These are phyloP conservation scores for Lichtheimia hyalospora DNA, from an alignment of 371 early-diverging fungal genomes.

Conservation along the genomic window DNA sequence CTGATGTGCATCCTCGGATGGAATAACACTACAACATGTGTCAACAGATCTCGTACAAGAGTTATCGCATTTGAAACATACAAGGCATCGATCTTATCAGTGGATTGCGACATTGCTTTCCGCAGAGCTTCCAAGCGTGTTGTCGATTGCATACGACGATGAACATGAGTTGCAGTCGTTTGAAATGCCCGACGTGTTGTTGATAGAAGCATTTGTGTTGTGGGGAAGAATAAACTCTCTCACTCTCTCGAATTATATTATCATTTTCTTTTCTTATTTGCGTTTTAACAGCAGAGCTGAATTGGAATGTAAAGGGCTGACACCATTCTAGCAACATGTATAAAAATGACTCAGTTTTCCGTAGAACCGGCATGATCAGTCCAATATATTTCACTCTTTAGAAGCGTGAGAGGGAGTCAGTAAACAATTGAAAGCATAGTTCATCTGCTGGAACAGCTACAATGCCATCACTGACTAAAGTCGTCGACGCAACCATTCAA, in stretches of 20 bases:
- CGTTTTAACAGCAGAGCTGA: too few relatives aligned
- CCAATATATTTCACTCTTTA: slow-evolving; percentile 9
- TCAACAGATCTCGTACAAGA: not conserved
- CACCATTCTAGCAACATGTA: slow-evolving; percentile 3
- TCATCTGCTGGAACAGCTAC: slow-evolving; percentile 7
- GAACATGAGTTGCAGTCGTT: too few relatives aligned
- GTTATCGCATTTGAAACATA: slow-evolving; percentile 23
- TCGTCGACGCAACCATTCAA: slow-evolving; percentile 2
- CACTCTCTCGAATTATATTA: too few relatives aligned
- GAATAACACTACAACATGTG: slow-evolving; percentile 55
- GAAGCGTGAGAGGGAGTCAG: slow-evolving; percentile 15
- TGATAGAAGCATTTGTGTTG: too few relatives aligned
- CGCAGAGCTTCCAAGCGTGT: slow-evolving; percentile 66
- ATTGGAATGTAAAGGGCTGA: not conserved
- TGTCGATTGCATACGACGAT: not conserved
- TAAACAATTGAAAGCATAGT: slow-evolving; percentile 12
- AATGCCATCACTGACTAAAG: slow-evolving; percentile 5
- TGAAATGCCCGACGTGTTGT: too few relatives aligned
- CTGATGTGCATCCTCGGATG: slow-evolving; percentile 95
- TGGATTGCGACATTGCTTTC: slow-evolving; percentile 62
- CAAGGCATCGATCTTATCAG: slow-evolving; percentile 77
- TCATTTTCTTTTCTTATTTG: too few relatives aligned
- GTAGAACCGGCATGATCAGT: slow-evolving; percentile 13
- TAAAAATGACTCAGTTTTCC: slow-evolving; percentile 9
- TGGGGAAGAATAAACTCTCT: too few relatives aligned